These are phyloP conservation scores for Syncephalastrum sp. DNA, from an alignment of 371 early-diverging fungal genomes.

Conservation along the genomic window DNA sequence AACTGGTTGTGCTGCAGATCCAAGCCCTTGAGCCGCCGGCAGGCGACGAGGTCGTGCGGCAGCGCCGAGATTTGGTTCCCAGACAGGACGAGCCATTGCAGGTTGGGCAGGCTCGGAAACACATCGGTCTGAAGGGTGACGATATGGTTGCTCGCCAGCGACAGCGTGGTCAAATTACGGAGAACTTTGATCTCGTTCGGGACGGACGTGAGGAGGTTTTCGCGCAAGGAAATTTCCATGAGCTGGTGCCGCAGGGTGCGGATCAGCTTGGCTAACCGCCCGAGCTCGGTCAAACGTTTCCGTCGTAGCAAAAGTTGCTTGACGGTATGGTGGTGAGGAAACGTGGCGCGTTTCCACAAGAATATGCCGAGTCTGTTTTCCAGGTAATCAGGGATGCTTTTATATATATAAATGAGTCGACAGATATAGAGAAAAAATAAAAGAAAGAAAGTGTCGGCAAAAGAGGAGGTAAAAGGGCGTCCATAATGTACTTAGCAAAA, in stretches of 20 bases:
- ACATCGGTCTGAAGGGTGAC: constrained; percentile 15
- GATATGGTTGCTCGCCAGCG: constrained; percentile 63
- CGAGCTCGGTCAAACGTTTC: constrained; percentile 5
- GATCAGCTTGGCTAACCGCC: constrained; percentile 1
- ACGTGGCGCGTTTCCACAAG: constrained; percentile 1
- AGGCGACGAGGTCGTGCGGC: constrained; percentile 52
- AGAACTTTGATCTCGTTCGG: constrained; percentile 59
- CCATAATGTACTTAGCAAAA: too few species aligned
- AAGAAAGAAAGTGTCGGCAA: too few species aligned
- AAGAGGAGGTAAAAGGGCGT: too few species aligned
- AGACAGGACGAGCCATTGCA: constrained; percentile 36
- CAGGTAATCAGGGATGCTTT: background rate
- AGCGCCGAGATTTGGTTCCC: constrained; percentile 29
- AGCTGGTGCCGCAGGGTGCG: constrained; percentile 10
- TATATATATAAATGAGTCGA: too few species aligned
- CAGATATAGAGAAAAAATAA: too few species aligned
- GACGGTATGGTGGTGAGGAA: background rate
- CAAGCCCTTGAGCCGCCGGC: constrained; percentile 57
- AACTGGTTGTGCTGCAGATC: constrained; percentile 65
- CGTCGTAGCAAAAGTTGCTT: constrained; percentile 10
- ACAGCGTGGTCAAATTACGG: constrained; percentile 60
- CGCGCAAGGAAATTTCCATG: constrained; percentile 45
- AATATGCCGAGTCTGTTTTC: background rate
- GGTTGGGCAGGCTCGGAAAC: constrained; percentile 17
- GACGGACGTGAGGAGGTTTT: constrained; percentile 42